Percentiles rank a stretch among this genome's conserved stretches.
phyloP scores from a whole-genome alignment of 495 filamentous ascomycete genomes.

The Wilcoxina mikolae region DNA sequence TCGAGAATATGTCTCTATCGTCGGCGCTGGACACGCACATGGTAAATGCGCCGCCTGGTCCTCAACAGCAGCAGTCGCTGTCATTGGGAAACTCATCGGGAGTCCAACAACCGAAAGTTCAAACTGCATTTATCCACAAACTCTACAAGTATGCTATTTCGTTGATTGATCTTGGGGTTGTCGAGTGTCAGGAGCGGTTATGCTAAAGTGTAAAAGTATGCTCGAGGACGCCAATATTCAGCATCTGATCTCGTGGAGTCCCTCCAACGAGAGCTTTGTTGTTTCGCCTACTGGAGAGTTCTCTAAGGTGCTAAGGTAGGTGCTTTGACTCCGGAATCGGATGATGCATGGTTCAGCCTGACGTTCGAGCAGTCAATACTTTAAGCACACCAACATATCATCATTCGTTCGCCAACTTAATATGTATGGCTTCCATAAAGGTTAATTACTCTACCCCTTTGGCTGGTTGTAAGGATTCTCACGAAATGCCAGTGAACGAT shows the following conservation, averaged over 20 bases:
- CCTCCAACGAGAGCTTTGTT: slow-evolving; percentile 86
- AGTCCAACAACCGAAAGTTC: slow-evolving; percentile 90
- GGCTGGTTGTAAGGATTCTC: background rate
- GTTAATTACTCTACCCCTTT: slow-evolving; percentile 35
- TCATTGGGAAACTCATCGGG: slow-evolving; percentile 37
- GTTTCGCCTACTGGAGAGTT: slow-evolving; percentile 96
- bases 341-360: background rate
- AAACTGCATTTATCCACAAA: slow-evolving; percentile 99
- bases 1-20: slow-evolving; percentile 26
- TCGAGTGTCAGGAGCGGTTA: slow-evolving; percentile 5
- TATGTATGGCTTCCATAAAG: slow-evolving; percentile 99
- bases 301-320: slow-evolving; percentile 94
- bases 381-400: slow-evolving; percentile 98
- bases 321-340: slow-evolving; percentile 18
- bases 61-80: background rate
- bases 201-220: slow-evolving; percentile 58
- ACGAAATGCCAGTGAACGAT: slow-evolving; percentile 65
- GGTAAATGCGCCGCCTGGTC: slow-evolving; percentile 26
- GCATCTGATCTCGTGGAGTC: slow-evolving; percentile 92
- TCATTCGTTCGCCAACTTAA: slow-evolving; percentile 96
- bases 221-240: slow-evolving; percentile 84
- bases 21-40: slow-evolving; percentile 36
- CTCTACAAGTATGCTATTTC: slow-evolving; percentile 71
- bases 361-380: slow-evolving; percentile 55
- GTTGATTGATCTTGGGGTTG: slow-evolving; percentile 6